phyloP scores from a whole-genome alignment of 352 stramenopile species.

The Detonula confervacea region DNA sequence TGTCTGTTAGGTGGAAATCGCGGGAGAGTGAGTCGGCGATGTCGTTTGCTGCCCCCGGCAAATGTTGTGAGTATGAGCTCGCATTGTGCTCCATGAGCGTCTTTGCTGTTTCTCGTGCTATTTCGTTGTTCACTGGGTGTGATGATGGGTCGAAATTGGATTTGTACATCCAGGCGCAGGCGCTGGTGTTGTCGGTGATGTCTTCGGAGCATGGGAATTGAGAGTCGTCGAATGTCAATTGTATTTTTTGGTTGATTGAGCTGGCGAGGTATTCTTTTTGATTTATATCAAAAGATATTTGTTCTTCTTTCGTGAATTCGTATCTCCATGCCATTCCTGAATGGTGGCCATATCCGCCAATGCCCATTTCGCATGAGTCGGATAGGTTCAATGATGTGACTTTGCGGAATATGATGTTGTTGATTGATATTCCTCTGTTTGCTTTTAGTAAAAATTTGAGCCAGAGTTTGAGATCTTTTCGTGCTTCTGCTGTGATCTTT shows the following conservation, averaged over 20 bases:
- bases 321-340: background rate
- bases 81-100: background rate
- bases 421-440: conserved; percentile 5
- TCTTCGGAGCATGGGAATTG: background rate
- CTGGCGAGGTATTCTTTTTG: background rate
- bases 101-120: background rate
- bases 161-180: background rate
- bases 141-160: background rate
- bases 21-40: background rate
- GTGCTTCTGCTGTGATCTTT: background rate
- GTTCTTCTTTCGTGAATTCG: background rate
- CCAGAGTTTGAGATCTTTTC: conserved; percentile 5
- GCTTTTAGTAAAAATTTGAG: background rate
- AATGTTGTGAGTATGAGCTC: conserved; percentile 3
- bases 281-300: background rate
- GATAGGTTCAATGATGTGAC: background rate
- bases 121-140: background rate
- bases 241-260: background rate
- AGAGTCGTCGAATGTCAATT: background rate
- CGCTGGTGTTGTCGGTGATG: background rate
- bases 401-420: conserved; percentile 1
- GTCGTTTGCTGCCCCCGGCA: background rate
- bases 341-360: background rate
- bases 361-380: background rate
- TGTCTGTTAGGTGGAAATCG: conserved; percentile 3